Conservation (phyloP, 2,329 filamentous ascomycete genomes). For the Mariannaea sp. region DNA sequence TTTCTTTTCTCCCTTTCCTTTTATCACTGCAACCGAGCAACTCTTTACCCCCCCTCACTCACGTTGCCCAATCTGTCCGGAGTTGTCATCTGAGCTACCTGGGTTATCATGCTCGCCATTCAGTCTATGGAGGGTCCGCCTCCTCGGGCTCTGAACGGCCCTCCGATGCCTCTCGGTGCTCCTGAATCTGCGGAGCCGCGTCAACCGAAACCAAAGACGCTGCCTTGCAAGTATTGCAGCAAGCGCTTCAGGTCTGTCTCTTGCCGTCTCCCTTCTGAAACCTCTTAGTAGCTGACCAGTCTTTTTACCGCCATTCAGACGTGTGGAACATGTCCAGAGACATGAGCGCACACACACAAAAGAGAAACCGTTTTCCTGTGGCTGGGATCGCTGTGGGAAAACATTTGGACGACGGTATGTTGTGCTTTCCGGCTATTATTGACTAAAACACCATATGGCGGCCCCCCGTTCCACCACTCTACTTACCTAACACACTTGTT, state of each 20-base stretch:
- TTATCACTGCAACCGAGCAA: slow-evolving; percentile 21
- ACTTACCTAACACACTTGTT: neutral
- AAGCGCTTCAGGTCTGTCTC: slow-evolving; percentile 63
- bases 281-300: slow-evolving; percentile 27
- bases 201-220: slow-evolving; percentile 64
- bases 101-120: slow-evolving; percentile 55
- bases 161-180: slow-evolving; percentile 34
- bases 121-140: slow-evolving; percentile 56
- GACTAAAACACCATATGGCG: slow-evolving; percentile 26
- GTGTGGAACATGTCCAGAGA: slow-evolving; percentile 67
- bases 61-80: slow-evolving; percentile 16
- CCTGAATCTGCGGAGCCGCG: slow-evolving; percentile 57
- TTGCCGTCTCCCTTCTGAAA: neutral
- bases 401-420: slow-evolving; percentile 66
- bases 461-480: slow-evolving; percentile 23
- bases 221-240: slow-evolving; percentile 67
- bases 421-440: slow-evolving; percentile 18
- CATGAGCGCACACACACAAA: slow-evolving; percentile 69
- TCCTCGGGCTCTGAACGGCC: slow-evolving; percentile 38
- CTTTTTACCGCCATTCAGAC: slow-evolving; percentile 46
- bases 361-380: slow-evolving; percentile 66
- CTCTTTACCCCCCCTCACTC: slow-evolving; percentile 29
- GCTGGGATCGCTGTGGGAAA: slow-evolving; percentile 64
- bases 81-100: slow-evolving; percentile 25
- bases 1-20: slow-evolving; percentile 28